Conservation (phyloP, 2,329 filamentous ascomycete species). For the Stagonosporopsis chrysanthemi region DNA sequence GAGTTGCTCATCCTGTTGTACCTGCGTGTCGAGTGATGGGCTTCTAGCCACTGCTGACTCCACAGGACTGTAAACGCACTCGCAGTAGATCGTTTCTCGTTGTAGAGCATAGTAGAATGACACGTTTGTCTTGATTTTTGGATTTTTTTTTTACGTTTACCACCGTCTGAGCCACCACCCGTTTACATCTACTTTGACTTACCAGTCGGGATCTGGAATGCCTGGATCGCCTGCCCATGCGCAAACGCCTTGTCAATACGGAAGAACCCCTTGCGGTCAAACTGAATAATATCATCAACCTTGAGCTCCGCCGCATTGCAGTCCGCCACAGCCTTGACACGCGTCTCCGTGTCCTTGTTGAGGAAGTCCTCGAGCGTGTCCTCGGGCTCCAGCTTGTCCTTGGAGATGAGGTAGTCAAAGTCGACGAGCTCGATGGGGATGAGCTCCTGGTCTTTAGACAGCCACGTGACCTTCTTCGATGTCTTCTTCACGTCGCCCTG, state of each 20-base stretch:
- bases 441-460: constrained; percentile 78
- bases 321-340: constrained; percentile 79
- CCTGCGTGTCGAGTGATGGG: too few species aligned
- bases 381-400: constrained; percentile 88
- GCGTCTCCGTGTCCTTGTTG: constrained; percentile 76
- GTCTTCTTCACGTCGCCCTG: constrained; percentile 94
- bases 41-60: too few species aligned
- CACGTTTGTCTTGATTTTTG: too few species aligned
- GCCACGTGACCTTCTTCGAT: constrained; percentile 95
- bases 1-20: too few species aligned
- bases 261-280: constrained; percentile 93
- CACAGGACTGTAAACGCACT: too few species aligned
- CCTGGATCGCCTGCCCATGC: constrained; percentile 66
- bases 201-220: constrained; percentile 75
- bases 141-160: too few species aligned
- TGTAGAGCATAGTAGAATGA: too few species aligned
- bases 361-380: constrained; percentile 86
- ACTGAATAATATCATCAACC: constrained; percentile 91
- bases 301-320: constrained; percentile 80
- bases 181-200: constrained; percentile 55
- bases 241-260: constrained; percentile 74
- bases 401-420: constrained; percentile 94
- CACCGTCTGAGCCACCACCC: too few species aligned
- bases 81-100: too few species aligned
- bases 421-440: constrained; percentile 87